A percentile compares a stretch with the other conserved stretches of the same genome.
Evolutionary conservation across 768 basidiomycete species (phyloP).

Genomic region (Saitozyma podzolica): DNA sequence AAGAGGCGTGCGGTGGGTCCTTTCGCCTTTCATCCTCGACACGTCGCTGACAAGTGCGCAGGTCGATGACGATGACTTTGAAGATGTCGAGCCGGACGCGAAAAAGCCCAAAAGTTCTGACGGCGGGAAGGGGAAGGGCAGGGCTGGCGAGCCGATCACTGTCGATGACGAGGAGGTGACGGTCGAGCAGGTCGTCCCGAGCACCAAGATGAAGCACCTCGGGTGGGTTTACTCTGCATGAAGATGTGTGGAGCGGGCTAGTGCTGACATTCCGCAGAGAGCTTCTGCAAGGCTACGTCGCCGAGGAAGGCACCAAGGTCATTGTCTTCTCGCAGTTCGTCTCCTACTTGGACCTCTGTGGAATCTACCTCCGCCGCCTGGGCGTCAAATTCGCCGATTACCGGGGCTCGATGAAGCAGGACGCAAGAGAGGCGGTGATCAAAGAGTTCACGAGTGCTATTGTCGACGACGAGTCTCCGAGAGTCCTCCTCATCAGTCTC

Average conservation of each 20-base stretch:
- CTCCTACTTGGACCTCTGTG: constrained; percentile 64
- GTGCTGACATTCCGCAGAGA: constrained; percentile 57
- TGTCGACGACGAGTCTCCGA: constrained; percentile 28
- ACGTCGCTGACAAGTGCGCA: not conserved
- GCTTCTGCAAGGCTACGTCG: constrained; percentile 53
- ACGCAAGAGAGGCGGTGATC: constrained; percentile 46
- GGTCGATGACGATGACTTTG: constrained; percentile 13
- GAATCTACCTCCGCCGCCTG: constrained; percentile 62
- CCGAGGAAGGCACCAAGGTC: constrained; percentile 53
- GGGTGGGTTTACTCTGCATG: constrained; percentile 7
- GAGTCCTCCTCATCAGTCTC: constrained; percentile 52
- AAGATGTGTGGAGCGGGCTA: not conserved
- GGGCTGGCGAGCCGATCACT: constrained; percentile 11
- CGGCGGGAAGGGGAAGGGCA: constrained; percentile 14
- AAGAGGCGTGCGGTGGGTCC: constrained; percentile 49
- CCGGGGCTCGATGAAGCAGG: constrained; percentile 50
- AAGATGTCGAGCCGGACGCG: constrained; percentile 1
- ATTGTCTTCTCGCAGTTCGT: constrained; percentile 75
- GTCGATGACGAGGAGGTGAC: constrained; percentile 30
- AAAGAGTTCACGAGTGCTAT: constrained; percentile 35
- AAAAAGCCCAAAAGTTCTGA: constrained; percentile 11
- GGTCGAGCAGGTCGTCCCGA: constrained; percentile 64
- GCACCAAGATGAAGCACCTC: constrained; percentile 64
- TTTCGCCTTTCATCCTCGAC: not conserved
- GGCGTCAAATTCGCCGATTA: constrained; percentile 43